Base-by-base conservation (phyloP, 768 basidiomycete genomes). In the Russula vinacea region DNA sequence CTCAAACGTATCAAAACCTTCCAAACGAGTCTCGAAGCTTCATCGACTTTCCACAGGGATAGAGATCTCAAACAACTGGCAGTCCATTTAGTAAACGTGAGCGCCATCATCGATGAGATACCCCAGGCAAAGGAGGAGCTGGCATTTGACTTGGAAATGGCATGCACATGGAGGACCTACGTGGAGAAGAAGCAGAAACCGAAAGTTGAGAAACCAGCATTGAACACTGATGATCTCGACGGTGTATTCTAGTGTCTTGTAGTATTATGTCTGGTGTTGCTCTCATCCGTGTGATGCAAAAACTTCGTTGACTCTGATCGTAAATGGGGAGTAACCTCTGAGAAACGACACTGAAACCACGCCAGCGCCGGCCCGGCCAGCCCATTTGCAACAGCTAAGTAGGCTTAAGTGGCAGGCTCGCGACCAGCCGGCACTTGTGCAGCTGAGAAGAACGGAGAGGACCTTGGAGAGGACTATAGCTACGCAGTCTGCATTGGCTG, bases 161-260 rank as follows among this genome's bases (percentile, higher is more conserved):
- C 53, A 10, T n/a, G 37, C 24, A 32, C 53, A 11, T 64, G 63
- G 63, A 60, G 10, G 53, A 50, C n/a, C 50, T 13, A 64, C 22
- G 47, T 58, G 19, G 35, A 52, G 7, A 53, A 64, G n/a, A 9
- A 9, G 22, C 37, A 39, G 24, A 64, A 64, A 22, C 53, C 45
- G 22, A 64, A 60, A 49, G 58, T 55, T 35, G 58, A 54, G 45
- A 64, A 60, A 26, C 63, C 63, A 16, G 53, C 35, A 54, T 39
- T 64, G 47, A 64, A 64, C 37, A 56, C 53, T 1, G 58, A 55
- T 9, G 63, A 64, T 35, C 52, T 64, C 13, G 63, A 64, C 9
- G 35, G 3, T 10, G 2, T 54, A n/a, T 58, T 19, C n/a, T 58
- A 58, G 51, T 3, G 26, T 22, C 13, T 32, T 44, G 32, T 52